phyloP scores from a whole-genome alignment of 495 filamentous ascomycete genomes.

The Xylaria acuta region DNA sequence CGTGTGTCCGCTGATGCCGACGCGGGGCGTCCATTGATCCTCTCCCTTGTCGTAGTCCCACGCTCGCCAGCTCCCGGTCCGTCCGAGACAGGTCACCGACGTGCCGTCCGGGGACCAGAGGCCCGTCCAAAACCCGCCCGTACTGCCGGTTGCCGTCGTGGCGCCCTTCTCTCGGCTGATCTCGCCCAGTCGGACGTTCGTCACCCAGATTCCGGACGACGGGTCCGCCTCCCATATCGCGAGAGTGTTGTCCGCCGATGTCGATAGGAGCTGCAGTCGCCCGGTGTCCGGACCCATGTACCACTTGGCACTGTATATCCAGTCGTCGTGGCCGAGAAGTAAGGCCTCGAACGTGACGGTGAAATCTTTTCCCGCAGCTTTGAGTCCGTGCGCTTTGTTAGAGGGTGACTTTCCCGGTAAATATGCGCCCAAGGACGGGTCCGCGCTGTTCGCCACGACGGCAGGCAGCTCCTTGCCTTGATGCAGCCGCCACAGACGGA shows the following conservation, averaged over 20 bases:
- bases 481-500: conserved; percentile 89
- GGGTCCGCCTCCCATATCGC: conserved; percentile 89
- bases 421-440: conserved; percentile 55
- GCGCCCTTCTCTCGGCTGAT: conserved; percentile 92
- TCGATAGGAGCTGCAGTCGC: conserved; percentile 77
- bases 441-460: conserved; percentile 47
- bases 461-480: conserved; percentile 68
- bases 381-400: conserved; percentile 83
- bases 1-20: conserved; percentile 85
- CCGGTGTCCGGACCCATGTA: conserved; percentile 41
- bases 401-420: conserved; percentile 70
- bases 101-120: conserved; percentile 85
- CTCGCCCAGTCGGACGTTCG: conserved; percentile 82
- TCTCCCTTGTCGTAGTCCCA: conserved; percentile 63
- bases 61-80: conserved; percentile 90
- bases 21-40: conserved; percentile 74
- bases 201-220: conserved; percentile 87
- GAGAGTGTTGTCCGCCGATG: conserved; percentile 94
- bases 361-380: conserved; percentile 61
- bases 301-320: conserved; percentile 92
- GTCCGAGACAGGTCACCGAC: conserved; percentile 78
- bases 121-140: conserved; percentile 94
- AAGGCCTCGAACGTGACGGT: conserved; percentile 93
- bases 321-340: conserved; percentile 95
- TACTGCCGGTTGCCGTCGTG: conserved; percentile 92